phyloP scores from a whole-genome alignment of 2,329 filamentous ascomycete species.

The Talaromyces piceae region DNA sequence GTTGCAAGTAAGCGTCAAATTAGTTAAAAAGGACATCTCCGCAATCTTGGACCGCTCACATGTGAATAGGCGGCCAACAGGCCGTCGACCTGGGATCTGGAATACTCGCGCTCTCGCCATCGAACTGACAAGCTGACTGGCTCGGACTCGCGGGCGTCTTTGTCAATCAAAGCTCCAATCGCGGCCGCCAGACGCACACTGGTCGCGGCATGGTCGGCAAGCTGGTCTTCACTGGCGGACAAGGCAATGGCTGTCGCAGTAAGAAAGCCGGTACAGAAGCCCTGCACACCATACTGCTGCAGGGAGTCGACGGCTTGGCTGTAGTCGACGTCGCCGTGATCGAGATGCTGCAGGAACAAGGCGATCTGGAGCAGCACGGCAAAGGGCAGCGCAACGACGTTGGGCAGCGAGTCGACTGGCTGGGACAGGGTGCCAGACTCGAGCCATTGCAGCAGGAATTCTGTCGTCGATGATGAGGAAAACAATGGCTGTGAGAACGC shows the following conservation, averaged over 20 bases:
- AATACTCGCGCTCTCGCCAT: conserved; percentile 4
- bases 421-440: not conserved
- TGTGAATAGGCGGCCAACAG: not conserved
- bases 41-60: no score
- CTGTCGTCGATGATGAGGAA: not conserved
- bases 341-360: conserved; percentile 1
- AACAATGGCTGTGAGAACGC: not conserved
- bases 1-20: conserved; percentile 1
- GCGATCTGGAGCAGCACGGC: conserved; percentile 3
- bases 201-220: conserved; percentile 27
- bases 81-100: conserved; percentile 1
- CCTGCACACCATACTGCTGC: conserved; percentile 18
- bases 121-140: conserved; percentile 1
- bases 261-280: conserved; percentile 37
- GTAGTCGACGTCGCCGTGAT: not conserved
- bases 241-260: conserved; percentile 30
- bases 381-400: not conserved
- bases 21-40: no score
- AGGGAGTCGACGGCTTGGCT: not conserved
- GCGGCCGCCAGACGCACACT: conserved; percentile 35
- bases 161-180: conserved; percentile 31
- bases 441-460: conserved; percentile 3
- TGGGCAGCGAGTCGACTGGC: not conserved
- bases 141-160: not conserved
- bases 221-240: conserved; percentile 17